Evolutionary conservation across 164 flowering plant species (phyloP).

Genomic region (Platanus orientalis): DNA sequence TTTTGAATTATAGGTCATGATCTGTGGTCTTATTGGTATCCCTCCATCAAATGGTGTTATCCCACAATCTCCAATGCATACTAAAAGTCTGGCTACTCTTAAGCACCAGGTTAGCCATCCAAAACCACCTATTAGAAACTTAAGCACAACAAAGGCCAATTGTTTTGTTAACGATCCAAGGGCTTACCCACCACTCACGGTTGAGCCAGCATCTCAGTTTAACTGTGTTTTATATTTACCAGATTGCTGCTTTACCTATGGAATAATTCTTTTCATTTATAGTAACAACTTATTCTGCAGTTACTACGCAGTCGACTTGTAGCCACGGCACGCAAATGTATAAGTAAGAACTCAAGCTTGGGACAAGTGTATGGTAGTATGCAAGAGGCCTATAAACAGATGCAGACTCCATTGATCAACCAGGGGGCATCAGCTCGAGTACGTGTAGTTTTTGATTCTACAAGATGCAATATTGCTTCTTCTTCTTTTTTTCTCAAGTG

Average conservation of each 20-base stretch:
- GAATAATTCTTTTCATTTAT: neutral
- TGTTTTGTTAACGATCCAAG: neutral
- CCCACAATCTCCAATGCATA: conserved; percentile 99
- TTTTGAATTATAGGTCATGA: conserved; percentile 47
- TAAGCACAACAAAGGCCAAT: neutral
- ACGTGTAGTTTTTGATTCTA: conserved; percentile 7
- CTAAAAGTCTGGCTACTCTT: conserved; percentile 96
- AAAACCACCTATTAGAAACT: neutral
- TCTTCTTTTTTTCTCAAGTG: neutral
- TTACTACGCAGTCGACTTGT: conserved; percentile 83
- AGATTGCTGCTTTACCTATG: neutral
- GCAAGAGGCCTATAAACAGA: conserved; percentile 92
- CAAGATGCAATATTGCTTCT: too few species aligned
- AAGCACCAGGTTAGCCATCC: conserved; percentile 74
- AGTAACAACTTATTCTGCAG: conserved; percentile 35
- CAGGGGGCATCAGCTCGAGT: conserved; percentile 62
- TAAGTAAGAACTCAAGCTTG: conserved; percentile 73
- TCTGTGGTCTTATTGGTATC: conserved; percentile 95
- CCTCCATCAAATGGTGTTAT: conserved; percentile 99
- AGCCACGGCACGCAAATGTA: conserved; percentile 66
- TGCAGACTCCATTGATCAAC: conserved; percentile 92
- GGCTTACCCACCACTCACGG: neutral
- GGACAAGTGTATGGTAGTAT: conserved; percentile 87
- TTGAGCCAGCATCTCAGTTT: neutral
- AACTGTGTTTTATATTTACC: neutral